These are phyloP conservation scores for Fennellomyces sp. DNA, from an alignment of 371 early-diverging fungal genomes.

Conservation along the genomic window DNA sequence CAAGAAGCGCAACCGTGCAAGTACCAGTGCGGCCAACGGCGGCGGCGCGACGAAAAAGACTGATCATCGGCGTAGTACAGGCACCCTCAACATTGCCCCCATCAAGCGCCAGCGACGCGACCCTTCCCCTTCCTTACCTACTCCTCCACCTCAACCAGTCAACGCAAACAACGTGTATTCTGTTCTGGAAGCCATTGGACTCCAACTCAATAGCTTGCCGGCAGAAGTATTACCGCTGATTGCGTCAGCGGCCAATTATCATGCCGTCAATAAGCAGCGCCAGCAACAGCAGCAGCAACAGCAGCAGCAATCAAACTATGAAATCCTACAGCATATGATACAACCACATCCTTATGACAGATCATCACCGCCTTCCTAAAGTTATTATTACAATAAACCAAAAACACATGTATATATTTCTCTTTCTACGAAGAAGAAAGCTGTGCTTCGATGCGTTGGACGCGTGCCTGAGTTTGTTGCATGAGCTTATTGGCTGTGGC, in stretches of 20 bases:
- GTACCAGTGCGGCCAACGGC: conserved; percentile 11
- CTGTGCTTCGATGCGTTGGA: conserved; percentile 41
- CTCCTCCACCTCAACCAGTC: conserved; percentile 9
- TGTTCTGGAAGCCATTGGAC: conserved; percentile 22
- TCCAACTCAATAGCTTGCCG: conserved; percentile 22
- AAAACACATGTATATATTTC: neutral
- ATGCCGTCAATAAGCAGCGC: conserved; percentile 22
- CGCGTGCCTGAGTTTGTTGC: conserved; percentile 50
- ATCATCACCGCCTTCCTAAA: neutral
- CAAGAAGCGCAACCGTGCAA: conserved; percentile 32
- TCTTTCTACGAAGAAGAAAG: neutral
- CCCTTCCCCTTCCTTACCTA: neutral
- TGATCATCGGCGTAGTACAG: conserved; percentile 5
- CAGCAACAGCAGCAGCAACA: conserved; percentile 17
- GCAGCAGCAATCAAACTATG: conserved; percentile 3
- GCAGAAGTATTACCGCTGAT: conserved; percentile 25
- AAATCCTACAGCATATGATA: neutral
- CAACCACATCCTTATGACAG: neutral
- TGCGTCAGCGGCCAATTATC: conserved; percentile 25
- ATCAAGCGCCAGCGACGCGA: conserved; percentile 2
- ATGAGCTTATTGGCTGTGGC: conserved; percentile 45
- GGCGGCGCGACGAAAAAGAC: neutral
- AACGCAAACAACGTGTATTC: conserved; percentile 10
- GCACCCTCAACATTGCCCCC: conserved; percentile 1
- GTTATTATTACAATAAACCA: too few species aligned